A percentile compares a stretch with the other conserved stretches of the same genome.
These are phyloP conservation scores for Escovopsis weberi DNA, from an alignment of 2,329 filamentous ascomycete genomes.

Conservation along the genomic window DNA sequence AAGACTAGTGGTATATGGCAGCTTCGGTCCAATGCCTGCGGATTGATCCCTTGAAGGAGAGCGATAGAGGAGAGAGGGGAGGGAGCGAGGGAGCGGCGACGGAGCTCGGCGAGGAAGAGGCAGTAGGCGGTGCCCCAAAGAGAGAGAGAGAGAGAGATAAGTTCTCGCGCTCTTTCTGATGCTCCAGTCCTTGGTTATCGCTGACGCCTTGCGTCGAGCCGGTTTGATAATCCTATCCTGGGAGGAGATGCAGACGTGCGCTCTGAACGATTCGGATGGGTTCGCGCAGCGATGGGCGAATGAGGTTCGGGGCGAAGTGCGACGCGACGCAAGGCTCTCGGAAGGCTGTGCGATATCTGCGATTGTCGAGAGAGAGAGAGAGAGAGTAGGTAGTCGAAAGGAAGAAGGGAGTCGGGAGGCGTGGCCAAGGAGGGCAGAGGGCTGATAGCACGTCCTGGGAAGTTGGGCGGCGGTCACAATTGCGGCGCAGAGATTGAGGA, in stretches of 20 bases:
- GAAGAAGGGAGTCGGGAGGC: too few relatives aligned
- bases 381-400: not conserved
- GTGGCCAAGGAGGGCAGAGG: too few relatives aligned
- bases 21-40: constrained; percentile 1
- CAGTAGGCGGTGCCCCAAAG: not conserved
- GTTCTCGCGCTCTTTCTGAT: too few relatives aligned
- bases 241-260: too few relatives aligned
- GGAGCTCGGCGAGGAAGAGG: not conserved
- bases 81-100: not conserved
- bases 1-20: not conserved
- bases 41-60: not conserved
- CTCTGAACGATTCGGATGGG: too few relatives aligned
- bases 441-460: not conserved
- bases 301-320: not conserved
- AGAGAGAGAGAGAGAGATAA: not conserved
- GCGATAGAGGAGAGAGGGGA: not conserved
- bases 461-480: not conserved
- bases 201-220: too few relatives aligned
- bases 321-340: constrained; percentile 5
- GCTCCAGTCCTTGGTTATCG: too few relatives aligned
- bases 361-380: not conserved
- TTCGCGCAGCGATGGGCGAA: too few relatives aligned
- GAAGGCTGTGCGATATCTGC: not conserved
- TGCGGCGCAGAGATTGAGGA: too few relatives aligned
- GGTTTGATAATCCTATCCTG: too few relatives aligned